Evolutionary conservation across 2,329 filamentous ascomycete species (phyloP), one percentile per base, ranked within the genome.

Genomic region (Chaetothyriales sp.): DNA sequence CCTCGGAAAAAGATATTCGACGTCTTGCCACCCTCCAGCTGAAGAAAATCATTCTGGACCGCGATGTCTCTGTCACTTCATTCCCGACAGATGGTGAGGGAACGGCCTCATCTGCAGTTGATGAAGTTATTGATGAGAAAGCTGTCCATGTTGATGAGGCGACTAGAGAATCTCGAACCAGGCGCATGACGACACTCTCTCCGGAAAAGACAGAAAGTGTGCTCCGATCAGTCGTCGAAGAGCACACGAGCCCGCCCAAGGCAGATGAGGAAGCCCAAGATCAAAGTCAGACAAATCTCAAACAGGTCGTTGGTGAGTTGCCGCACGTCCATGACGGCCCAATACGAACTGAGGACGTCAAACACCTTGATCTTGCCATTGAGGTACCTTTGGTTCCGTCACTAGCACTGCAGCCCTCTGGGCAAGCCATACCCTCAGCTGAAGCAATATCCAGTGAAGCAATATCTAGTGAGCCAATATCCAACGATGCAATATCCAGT

Each of bases 1-100:
- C 85, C 0, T 83, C 90, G 0, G 94, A 98, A 66, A 97, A 94
- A 63, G 92, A 98, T 69, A 94, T 98, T 63, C 80, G 89, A 56
- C 82, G 92, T 62, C 73, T 98, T 55, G 94, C 92, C 10, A 88
- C 90, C 53, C 77, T 95, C 56, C 94, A 98, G 65, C 73, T 98
- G 52, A 90, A 86, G 65, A 95, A 94, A 66, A 86, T 98, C 66
- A 98, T 98, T 64, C 80, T 90, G 6, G 89, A 97, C 65, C 85
- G 74, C 53, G 77, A 89, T 61, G 87, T 89, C 57, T 89, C 87
- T 2, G 83, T 85, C 54, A 83, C 87, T 53, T 85, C 86, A 0
- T 70, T 89, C 15, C 75, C 76, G 4, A 80, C 83, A 5, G 79
- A 78, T 10, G 88, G 94, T 48, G 81, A 85, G 44, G 73, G 74